Percentiles rank a stretch among this genome's conserved stretches.
phyloP scores from a whole-genome alignment of 176 grass and related monocot genomes.

The Oryza coarctata region DNA sequence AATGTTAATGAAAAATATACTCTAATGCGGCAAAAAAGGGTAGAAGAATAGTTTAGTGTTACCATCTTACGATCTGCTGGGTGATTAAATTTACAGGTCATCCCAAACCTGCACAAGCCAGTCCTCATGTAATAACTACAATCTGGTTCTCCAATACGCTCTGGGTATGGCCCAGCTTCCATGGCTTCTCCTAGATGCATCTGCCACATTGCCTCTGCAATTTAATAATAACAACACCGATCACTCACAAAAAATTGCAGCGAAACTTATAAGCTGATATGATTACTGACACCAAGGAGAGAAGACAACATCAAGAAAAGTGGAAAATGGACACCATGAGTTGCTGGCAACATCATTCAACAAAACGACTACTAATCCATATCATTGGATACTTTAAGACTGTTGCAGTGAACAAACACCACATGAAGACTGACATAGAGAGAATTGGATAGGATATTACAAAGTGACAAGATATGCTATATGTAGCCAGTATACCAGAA shows the following conservation, averaged over 20 bases:
- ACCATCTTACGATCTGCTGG: constrained; percentile 73
- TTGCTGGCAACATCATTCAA: background rate
- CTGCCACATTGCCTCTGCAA: constrained; percentile 76
- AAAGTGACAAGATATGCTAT: background rate
- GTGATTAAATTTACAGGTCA: constrained; percentile 97
- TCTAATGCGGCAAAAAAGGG: constrained; percentile 10
- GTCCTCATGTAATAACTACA: constrained; percentile 91
- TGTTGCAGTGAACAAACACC: background rate
- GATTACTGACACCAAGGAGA: background rate
- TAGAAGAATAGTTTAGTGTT: constrained; percentile 17
- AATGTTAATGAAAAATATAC: background rate
- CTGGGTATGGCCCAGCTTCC: constrained; percentile 64
- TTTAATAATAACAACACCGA: constrained; percentile 30
- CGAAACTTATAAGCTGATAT: background rate
- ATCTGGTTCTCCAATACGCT: constrained; percentile 79
- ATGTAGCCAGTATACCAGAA: no score
- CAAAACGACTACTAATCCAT: background rate
- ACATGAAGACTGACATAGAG: background rate
- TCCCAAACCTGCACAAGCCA: constrained; percentile 80
- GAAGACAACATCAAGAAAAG: background rate
- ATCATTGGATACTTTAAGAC: constrained; percentile 1
- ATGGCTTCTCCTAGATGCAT: constrained; percentile 58
- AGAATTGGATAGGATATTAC: background rate
- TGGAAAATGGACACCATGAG: background rate
- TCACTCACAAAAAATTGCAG: background rate